Conservation (phyloP, 257 asterid species). For the Solanum boliviense region DNA sequence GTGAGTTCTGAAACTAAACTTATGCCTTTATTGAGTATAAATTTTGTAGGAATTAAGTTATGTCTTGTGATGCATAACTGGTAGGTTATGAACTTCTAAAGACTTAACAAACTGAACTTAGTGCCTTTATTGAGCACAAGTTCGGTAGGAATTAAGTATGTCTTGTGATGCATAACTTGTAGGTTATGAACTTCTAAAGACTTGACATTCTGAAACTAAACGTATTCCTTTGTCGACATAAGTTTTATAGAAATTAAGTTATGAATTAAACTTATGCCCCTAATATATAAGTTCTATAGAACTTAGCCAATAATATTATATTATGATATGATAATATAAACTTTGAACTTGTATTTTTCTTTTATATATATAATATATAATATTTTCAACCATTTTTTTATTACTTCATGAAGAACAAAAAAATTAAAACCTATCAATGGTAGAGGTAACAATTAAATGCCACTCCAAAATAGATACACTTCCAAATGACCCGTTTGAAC, state of each 20-base stretch:
- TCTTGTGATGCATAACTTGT: not conserved
- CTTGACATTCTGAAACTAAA: not conserved
- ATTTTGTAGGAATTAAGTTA: too few species aligned
- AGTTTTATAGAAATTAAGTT: too few species aligned
- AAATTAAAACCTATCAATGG: not conserved
- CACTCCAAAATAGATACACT: too few species aligned
- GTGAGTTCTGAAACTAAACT: not conserved
- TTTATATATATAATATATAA: too few species aligned
- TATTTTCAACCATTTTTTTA: too few species aligned
- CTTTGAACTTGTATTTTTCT: too few species aligned
- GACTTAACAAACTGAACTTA: not conserved
- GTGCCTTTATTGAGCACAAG: not conserved
- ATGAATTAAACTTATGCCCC: not conserved
- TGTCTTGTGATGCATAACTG: not conserved
- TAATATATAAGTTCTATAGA: not conserved
- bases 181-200: not conserved
- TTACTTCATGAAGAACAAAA: not conserved
- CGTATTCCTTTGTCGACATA: not conserved
- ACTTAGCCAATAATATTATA: too few species aligned
- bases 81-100: not conserved
- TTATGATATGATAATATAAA: too few species aligned
- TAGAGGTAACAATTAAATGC: not conserved
- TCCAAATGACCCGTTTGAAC: not conserved
- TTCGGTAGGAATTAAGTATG: not conserved
- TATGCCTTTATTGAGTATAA: not conserved